Base-by-base conservation (phyloP, 2,329 filamentous ascomycete species). In the Claviceps digitariae region DNA sequence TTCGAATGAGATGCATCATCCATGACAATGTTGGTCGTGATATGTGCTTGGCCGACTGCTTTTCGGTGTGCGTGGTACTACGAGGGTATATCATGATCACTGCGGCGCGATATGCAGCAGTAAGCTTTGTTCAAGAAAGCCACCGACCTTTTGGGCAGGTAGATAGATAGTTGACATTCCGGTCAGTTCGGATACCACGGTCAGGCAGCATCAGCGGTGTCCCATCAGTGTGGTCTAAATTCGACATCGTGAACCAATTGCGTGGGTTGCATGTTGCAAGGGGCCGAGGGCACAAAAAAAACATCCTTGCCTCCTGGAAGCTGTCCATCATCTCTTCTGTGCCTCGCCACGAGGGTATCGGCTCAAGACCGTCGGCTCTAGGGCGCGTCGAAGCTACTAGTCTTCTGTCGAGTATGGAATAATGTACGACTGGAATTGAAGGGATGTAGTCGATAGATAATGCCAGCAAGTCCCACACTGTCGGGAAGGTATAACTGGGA, bases 391-490 rank as follows among this genome's bases (percentile, higher is more conserved):
- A 49, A 25, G 23, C 31, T 38, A 38, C 31, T 38, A 38, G 47
- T 34, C 20, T 23, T n/a, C 15, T n/a, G 40, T 46, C 41, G 21
- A 46, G 23, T 4, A 31, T 31, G 27, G 4, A 40, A 3, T 40
- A 44, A 48, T 21, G 34, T 10, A 23, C 29, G 34, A 52, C 53
- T 55, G 53, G 50, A 55, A 55, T 55, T 50, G 46, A 55, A 55
- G 53, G 53, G 53, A 52, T 52, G 53, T 29, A 29, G 52, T 50
- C 23, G 15, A 46, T 8, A 27, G 9, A 25, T 44, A 23, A 46
- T 25, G 45, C 27, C 45, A 20, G 15, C 27, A 13, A 20, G 25
- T n/a, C n/a, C 45, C 45, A 34, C 45, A 20, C 15, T 17, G 12
- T n/a, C 31, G 3, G 12, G n/a, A 9, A 23, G 20, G 6, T 36